These are phyloP conservation scores for Silene noctiflora DNA, from an alignment of 179 eudicot genomes.

Conservation along the genomic window DNA sequence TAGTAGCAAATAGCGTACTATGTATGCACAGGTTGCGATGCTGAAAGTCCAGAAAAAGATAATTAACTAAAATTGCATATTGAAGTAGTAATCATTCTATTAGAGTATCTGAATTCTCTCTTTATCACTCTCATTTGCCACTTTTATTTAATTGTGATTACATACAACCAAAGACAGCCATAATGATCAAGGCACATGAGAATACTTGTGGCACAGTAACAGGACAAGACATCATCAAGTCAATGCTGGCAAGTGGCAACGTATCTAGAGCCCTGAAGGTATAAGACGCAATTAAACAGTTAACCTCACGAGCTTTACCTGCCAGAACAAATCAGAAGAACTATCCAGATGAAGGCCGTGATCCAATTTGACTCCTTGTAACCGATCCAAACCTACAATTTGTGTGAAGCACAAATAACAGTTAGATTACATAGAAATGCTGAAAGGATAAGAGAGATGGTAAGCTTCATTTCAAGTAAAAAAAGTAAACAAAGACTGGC, in stretches of 20 bases:
- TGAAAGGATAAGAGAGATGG: background rate
- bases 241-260: background rate
- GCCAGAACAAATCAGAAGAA: constrained; percentile 59
- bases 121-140: background rate
- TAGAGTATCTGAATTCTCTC: background rate
- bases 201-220: background rate
- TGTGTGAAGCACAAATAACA: constrained; percentile 15
- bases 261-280: background rate
- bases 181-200: background rate
- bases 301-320: constrained; percentile 38
- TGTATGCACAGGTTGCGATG: constrained; percentile 60
- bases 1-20: constrained; percentile 50
- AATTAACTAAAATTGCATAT: background rate
- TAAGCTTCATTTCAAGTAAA: background rate
- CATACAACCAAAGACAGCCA: background rate
- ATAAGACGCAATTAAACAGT: background rate
- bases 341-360: constrained; percentile 52
- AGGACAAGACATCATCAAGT: background rate
- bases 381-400: constrained; percentile 69
- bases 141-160: background rate
- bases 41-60: constrained; percentile 37
- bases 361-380: constrained; percentile 77
- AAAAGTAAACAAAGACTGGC: background rate
- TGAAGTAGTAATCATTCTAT: background rate
- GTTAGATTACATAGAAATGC: constrained; percentile 13